Evolutionary conservation across 352 stramenopile genomes (phyloP), one percentile per base, ranked within the genome.

Genomic region (Phytophthora pisi): DNA sequence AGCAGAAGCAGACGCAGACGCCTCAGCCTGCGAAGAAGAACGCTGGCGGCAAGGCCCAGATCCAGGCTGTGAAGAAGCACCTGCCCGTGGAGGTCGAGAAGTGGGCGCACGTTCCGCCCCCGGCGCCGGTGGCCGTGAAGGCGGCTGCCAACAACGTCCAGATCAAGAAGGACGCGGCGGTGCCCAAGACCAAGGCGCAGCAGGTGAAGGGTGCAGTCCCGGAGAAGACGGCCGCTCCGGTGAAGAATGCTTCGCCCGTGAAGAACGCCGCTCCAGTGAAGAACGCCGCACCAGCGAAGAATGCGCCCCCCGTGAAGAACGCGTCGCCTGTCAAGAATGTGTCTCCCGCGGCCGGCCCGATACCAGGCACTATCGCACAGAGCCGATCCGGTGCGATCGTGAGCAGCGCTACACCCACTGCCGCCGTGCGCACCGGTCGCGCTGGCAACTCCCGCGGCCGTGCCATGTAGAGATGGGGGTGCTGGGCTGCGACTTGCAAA

Each of bases 11-110:
- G n/a, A n/a, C n/a, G 47, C 34, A 52, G 47, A 18, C 20, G 43
- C 13, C 40, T 8, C 13, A 46, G 4, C 7, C 6, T 46, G 42
- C 16, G 31, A 58, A 65, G 49, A 65, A 65, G 24, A 45, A 26
- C 45, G 24, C 10, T 26, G 2, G 8, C 16, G 30, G 18, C 11
- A 42, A 64, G 43, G 8, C 43, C 18, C 43, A 24, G 16, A 47
- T 47, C 42, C 42, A 47, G 16, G n/a, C 5, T 10, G 51, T 31
- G 20, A 56, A 64, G 57, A 64, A 56, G 57, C 18, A 64, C 57
- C 9, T 57, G 20, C 47, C 57, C 1, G 57, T 45, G n/a, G 56
- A 63, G 34, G 46, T 51, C 11, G 36, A 62, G 36, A 16, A 50
- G 13, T 28, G 16, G 46, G 20, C 13, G 31, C 13, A 24, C 5